Evolutionary conservation across 805 yeast species (phyloP).

Genomic region (Diddensiella transvaalensis): DNA sequence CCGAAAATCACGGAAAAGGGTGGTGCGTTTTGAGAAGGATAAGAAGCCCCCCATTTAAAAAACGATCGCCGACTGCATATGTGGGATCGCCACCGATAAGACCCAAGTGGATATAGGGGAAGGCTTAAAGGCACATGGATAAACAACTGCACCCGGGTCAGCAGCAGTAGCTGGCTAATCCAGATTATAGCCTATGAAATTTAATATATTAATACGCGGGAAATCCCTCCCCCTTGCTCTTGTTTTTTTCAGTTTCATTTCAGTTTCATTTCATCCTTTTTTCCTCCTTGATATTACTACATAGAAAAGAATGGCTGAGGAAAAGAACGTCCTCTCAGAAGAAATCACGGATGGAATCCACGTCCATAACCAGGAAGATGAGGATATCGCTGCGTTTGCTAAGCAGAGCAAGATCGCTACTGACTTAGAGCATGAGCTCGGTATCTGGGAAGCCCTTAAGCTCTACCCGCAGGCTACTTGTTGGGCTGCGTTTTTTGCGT

Average conservation of each 20-base stretch:
- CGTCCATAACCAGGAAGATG: background rate
- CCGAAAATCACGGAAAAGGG: too few species aligned
- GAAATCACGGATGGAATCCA: background rate
- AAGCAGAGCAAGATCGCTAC: slow-evolving; percentile 1
- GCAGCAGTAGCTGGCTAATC: too few species aligned
- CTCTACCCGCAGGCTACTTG: slow-evolving; percentile 40
- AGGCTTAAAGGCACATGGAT: too few species aligned
- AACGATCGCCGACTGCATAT: too few species aligned
- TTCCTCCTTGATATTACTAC: too few species aligned
- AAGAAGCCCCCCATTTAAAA: too few species aligned
- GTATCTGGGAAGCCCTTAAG: slow-evolving; percentile 31
- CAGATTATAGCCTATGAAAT: background rate
- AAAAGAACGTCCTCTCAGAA: background rate
- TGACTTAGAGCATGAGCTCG: slow-evolving; percentile 23
- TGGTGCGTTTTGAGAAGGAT: too few species aligned
- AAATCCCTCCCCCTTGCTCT: background rate
- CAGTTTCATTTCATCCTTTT: background rate
- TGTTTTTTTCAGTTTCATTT: too few species aligned
- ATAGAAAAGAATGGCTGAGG: background rate
- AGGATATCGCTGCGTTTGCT: background rate
- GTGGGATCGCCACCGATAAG: too few species aligned
- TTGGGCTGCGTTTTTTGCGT: slow-evolving; percentile 45
- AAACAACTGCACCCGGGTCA: too few species aligned
- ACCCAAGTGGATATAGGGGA: too few species aligned
- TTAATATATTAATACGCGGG: background rate